Conservation (phyloP, 2,329 filamentous ascomycete genomes). For the Ophiostoma tasmaniense region DNA sequence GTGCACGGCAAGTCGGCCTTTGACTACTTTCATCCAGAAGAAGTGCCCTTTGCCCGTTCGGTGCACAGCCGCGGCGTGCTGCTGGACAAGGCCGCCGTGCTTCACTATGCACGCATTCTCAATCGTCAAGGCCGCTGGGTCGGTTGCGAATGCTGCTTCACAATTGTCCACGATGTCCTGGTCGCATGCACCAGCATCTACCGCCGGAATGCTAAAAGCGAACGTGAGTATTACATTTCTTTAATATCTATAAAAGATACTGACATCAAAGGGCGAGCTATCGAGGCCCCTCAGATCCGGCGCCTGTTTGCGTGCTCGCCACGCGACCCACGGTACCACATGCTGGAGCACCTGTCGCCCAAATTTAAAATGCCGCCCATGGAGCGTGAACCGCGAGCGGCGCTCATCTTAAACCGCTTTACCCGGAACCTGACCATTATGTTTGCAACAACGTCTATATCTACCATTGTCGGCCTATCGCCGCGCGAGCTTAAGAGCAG, state of each 20-base stretch:
- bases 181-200: slow-evolving; percentile 80
- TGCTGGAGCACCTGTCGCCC: slow-evolving; percentile 75
- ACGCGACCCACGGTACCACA: slow-evolving; percentile 77
- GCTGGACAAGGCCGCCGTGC: slow-evolving; percentile 75
- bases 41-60: slow-evolving; percentile 64
- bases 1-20: slow-evolving; percentile 70
- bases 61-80: slow-evolving; percentile 65
- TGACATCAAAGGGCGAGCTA: slow-evolving; percentile 53
- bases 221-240: slow-evolving; percentile 67
- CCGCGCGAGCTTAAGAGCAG: slow-evolving; percentile 62
- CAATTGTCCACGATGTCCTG: slow-evolving; percentile 78
- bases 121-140: slow-evolving; percentile 64
- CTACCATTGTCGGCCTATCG: slow-evolving; percentile 64
- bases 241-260: too few species aligned
- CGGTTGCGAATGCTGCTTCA: slow-evolving; percentile 82
- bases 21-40: slow-evolving; percentile 78
- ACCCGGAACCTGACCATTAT: slow-evolving; percentile 75
- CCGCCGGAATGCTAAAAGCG: slow-evolving; percentile 56
- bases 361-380: slow-evolving; percentile 62
- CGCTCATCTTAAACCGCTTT: slow-evolving; percentile 78
- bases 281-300: slow-evolving; percentile 69
- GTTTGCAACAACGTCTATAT: slow-evolving; percentile 72
- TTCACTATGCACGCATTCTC: slow-evolving; percentile 68
- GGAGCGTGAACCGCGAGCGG: slow-evolving; percentile 70
- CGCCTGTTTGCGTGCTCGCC: slow-evolving; percentile 74